phyloP scores from a whole-genome alignment of 2,329 filamentous ascomycete genomes.

The Onygenales sp. region DNA sequence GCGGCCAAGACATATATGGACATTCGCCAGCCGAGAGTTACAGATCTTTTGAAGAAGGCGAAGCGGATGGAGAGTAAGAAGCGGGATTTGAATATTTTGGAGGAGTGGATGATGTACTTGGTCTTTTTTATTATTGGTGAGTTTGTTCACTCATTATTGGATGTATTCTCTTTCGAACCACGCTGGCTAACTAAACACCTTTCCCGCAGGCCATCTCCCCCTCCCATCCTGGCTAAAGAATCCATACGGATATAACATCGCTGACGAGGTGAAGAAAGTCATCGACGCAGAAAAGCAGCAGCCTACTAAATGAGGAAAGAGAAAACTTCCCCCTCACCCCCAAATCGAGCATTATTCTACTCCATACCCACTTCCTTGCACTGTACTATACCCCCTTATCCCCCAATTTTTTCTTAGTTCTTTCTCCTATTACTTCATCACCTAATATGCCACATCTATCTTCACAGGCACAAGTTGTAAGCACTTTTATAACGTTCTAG shows the following conservation, averaged over 20 bases:
- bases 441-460: not conserved
- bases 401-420: not conserved
- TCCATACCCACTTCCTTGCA: not conserved
- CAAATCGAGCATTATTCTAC: not conserved
- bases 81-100: slow-evolving; percentile 21
- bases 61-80: slow-evolving; percentile 26
- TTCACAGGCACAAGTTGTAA: not conserved
- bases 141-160: slow-evolving; percentile 3
- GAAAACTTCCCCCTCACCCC: not conserved
- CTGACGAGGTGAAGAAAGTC: slow-evolving; percentile 8
- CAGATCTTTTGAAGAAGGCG: slow-evolving; percentile 22
- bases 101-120: slow-evolving; percentile 31
- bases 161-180: not conserved
- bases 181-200: not conserved
- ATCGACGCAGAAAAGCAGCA: slow-evolving; percentile 1
- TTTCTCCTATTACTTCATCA: not conserved
- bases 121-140: slow-evolving; percentile 27
- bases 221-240: slow-evolving; percentile 8
- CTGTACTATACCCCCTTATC: not conserved
- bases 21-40: slow-evolving; percentile 26
- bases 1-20: slow-evolving; percentile 24
- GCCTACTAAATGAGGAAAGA: not conserved
- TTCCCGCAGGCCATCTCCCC: slow-evolving; percentile 7
- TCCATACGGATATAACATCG: slow-evolving; percentile 9
- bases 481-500: not conserved